phyloP scores from a whole-genome alignment of 176 grass and related monocot species.

The Rhipidocladum racemiflorum region DNA sequence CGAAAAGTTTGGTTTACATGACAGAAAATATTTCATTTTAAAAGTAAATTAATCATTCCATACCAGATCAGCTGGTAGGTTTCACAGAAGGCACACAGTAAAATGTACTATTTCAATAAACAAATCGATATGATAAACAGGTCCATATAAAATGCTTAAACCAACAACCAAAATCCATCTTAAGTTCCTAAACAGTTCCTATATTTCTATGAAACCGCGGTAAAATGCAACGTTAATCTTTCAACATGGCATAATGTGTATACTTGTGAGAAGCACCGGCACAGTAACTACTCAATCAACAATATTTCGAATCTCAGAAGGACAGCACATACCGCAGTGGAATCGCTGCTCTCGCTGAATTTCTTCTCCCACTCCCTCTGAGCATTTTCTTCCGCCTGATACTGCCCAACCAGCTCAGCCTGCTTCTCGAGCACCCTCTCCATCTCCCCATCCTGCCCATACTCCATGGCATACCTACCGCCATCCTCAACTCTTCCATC shows the following conservation, averaged over 20 bases:
- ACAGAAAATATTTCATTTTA: background rate
- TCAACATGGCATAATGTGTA: background rate
- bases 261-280: background rate
- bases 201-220: background rate
- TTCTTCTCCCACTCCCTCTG: slow-evolving; percentile 97
- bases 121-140: background rate
- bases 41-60: background rate
- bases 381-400: slow-evolving; percentile 76
- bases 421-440: slow-evolving; percentile 85
- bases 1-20: slow-evolving; percentile 27
- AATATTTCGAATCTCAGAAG: background rate
- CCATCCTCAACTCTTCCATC: slow-evolving; percentile 8
- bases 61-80: background rate
- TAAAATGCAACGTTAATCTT: background rate
- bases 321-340: slow-evolving; percentile 35
- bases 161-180: background rate
- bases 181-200: background rate
- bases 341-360: slow-evolving; percentile 43
- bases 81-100: background rate
- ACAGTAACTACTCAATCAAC: background rate
- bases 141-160: background rate
- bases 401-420: slow-evolving; percentile 76
- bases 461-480: background rate
- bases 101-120: background rate
- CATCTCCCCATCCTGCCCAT: slow-evolving; percentile 62